Percentiles rank a stretch among this genome's conserved stretches.
Evolutionary conservation across 352 stramenopile species (phyloP).

Genomic region (Phytophthora pinifolia): DNA sequence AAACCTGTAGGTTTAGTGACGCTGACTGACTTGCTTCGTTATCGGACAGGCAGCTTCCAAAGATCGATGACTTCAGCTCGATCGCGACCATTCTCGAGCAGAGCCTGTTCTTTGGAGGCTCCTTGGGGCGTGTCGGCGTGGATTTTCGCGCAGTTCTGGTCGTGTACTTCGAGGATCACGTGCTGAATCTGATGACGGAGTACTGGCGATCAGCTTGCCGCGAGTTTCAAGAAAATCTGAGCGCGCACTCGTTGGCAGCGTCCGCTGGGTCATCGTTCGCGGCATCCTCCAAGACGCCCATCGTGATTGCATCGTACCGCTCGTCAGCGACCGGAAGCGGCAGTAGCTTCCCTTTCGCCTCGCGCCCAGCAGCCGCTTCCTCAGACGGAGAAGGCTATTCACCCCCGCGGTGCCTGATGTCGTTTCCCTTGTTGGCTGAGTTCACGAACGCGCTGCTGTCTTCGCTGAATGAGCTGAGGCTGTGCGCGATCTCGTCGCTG

Average conservation of each 20-base stretch:
- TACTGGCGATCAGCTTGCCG: conserved; percentile 55
- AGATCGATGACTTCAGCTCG: conserved; percentile 83
- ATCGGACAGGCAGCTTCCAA: conserved; percentile 67
- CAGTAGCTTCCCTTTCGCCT: conserved; percentile 29
- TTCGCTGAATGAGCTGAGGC: conserved; percentile 84
- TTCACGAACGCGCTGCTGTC: conserved; percentile 82
- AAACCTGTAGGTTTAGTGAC: neutral
- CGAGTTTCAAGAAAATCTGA: conserved; percentile 68
- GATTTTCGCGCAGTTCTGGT: conserved; percentile 83
- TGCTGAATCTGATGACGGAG: conserved; percentile 63
- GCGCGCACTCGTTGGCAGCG: conserved; percentile 36
- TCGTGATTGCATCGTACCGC: conserved; percentile 75
- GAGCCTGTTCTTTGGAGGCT: conserved; percentile 85
- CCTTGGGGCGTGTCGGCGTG: conserved; percentile 75
- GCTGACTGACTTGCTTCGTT: conserved; percentile 8
- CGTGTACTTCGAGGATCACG: conserved; percentile 83
- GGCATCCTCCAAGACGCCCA: conserved; percentile 50
- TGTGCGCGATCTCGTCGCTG: conserved; percentile 71
- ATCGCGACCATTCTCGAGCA: conserved; percentile 82
- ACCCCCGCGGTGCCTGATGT: conserved; percentile 80
- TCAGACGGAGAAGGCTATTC: conserved; percentile 47
- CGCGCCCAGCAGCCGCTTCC: conserved; percentile 9
- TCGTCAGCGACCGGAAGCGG: conserved; percentile 23
- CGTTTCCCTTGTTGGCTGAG: conserved; percentile 83
- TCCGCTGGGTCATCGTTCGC: conserved; percentile 23